Conservation (phyloP, 2,329 filamentous ascomycete species). For the Lizonia empirigonia region DNA sequence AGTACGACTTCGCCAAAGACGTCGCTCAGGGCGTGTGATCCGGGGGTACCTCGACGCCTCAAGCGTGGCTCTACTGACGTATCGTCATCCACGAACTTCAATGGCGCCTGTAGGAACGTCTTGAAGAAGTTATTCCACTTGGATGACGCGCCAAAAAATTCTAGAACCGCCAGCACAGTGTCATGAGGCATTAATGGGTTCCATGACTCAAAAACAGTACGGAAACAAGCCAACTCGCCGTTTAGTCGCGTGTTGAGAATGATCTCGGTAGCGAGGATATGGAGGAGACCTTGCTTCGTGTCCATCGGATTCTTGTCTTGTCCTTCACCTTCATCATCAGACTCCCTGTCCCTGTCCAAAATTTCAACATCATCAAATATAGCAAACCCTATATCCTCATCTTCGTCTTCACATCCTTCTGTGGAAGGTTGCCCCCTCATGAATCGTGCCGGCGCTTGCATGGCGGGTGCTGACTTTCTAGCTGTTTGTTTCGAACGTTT, state of each 20-base stretch:
- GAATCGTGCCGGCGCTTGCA: neutral
- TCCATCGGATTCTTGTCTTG: constrained; percentile 36
- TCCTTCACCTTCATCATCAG: constrained; percentile 9
- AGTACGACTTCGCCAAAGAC: constrained; percentile 56
- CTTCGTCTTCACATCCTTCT: too few species aligned
- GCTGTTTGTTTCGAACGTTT: neutral
- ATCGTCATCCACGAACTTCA: constrained; percentile 50
- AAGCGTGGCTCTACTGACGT: constrained; percentile 43
- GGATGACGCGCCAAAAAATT: constrained; percentile 53
- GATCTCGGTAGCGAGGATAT: constrained; percentile 39
- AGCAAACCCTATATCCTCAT: neutral
- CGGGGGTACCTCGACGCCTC: constrained; percentile 54
- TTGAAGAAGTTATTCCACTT: constrained; percentile 54
- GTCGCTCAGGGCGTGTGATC: constrained; percentile 55
- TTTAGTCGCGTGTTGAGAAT: constrained; percentile 40
- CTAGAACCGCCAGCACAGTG: constrained; percentile 52
- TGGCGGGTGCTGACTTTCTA: neutral
- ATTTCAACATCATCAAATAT: neutral
- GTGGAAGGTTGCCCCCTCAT: too few species aligned
- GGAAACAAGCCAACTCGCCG: constrained; percentile 39
- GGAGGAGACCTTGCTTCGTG: constrained; percentile 39
- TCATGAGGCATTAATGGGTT: constrained; percentile 51
- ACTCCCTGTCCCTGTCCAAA: neutral
- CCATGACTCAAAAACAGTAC: constrained; percentile 41
- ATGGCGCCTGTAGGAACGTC: constrained; percentile 53